phyloP scores from a whole-genome alignment of 228 moss, liverwort and hornwort genomes.

The Sphagnum magellanicum region DNA sequence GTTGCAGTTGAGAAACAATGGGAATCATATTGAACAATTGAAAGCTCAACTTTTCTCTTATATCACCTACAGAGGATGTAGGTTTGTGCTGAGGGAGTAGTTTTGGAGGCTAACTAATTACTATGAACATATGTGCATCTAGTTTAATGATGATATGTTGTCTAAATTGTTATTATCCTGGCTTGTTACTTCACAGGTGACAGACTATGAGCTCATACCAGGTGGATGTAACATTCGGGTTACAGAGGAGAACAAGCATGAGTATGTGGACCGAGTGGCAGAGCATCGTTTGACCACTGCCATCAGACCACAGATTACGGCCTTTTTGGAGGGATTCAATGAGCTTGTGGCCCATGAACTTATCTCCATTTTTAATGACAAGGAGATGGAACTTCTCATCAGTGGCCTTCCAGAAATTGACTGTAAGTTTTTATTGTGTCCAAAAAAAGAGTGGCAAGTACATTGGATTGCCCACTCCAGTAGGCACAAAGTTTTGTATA shows the following conservation, averaged over 20 bases:
- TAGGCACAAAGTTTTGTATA: no score
- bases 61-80: not conserved
- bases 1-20: not conserved
- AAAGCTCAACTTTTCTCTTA: not conserved
- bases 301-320: constrained; percentile 84
- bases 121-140: no score
- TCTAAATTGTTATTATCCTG: not conserved
- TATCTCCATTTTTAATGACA: constrained; percentile 93
- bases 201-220: constrained; percentile 81
- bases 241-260: constrained; percentile 94
- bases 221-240: constrained; percentile 88
- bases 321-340: constrained; percentile 86
- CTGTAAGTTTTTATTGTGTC: constrained; percentile 31
- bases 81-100: no score
- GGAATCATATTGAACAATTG: not conserved
- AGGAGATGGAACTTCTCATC: constrained; percentile 90
- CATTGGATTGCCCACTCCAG: no score
- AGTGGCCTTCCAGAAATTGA: constrained; percentile 97
- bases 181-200: constrained; percentile 42
- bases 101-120: no score
- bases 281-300: constrained; percentile 96
- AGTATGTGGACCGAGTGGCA: constrained; percentile 89
- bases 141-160: not conserved
- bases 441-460: no score
- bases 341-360: constrained; percentile 82